Evolutionary conservation across 352 stramenopile species (phyloP), one percentile per base, ranked within the genome.

Genomic region (Phytophthora agathidicida): DNA sequence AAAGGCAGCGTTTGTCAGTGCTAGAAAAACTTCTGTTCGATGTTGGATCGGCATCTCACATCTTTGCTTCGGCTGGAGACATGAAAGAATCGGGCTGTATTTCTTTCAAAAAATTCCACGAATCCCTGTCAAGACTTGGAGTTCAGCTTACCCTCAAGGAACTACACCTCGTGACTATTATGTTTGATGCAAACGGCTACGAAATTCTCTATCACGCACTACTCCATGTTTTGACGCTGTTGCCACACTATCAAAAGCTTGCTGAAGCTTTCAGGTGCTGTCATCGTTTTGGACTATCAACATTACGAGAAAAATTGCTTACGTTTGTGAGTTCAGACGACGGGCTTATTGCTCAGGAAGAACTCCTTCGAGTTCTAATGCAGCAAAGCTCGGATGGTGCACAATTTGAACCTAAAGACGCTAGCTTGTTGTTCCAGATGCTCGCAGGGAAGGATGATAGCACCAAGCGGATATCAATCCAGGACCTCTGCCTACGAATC

Each of bases 191-290:
- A 17, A 83, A 75, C 28, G 80, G 77, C 3, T 61, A 67, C 20
- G 66, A 84, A 14, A 57, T 88, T 27, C 48, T 90, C 5, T 88
- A 87, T 35, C 55, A 75, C 7, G 58, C 71, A 1, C 65, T 90
- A n/a, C 37, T 90, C 13, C 63, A 74, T 17, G 37, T 63, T 13
- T n/a, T 81, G 3, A 50, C 50, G 14, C 64, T 80, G 22, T 52
- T 73, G 10, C 60, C 63, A 5, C 38, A 59, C 1, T 66, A 49
- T 2, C 37, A 70, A 10, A 45, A 72, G 0, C 54, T 81, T 16
- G 23, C 44, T 6, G 37, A 62, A 19, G 64, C 56, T 9, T 32
- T 88, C 8, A 23, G 20, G 4, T 73, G 76, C 7, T 88, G 75
- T 33, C 30, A 50, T 20, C 57, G 51, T 7, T 75, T 81, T 35